Evolutionary conservation across 768 basidiomycete genomes (phyloP).

Genomic region (Panellus pusillus): DNA sequence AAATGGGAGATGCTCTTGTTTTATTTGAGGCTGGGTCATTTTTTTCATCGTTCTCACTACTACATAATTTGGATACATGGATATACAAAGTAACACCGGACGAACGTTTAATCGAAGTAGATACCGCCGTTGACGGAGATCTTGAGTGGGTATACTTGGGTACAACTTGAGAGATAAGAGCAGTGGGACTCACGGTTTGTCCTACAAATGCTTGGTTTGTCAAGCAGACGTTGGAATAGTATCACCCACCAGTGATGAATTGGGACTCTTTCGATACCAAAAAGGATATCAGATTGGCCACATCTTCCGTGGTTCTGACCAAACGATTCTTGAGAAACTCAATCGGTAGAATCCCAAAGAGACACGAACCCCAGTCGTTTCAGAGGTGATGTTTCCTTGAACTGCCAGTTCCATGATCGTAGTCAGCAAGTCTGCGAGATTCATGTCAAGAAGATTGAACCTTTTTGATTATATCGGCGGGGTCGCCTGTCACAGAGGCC

Average conservation of each 20-base stretch:
- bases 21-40: too few species aligned
- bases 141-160: neutral
- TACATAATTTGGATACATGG: too few species aligned
- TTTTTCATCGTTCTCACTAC: too few species aligned
- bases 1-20: too few species aligned
- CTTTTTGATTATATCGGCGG: slow-evolving; percentile 8
- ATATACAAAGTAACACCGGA: too few species aligned
- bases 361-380: neutral
- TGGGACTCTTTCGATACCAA: slow-evolving; percentile 29
- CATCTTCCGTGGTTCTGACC: slow-evolving; percentile 21
- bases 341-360: neutral
- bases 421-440: neutral
- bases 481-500: slow-evolving; percentile 5
- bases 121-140: slow-evolving; percentile 6
- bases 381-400: neutral
- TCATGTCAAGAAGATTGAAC: neutral
- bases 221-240: neutral
- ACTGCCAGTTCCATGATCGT: neutral
- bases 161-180: neutral
- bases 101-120: slow-evolving; percentile 1
- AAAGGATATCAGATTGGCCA: slow-evolving; percentile 32
- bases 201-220: neutral
- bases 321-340: neutral
- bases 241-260: slow-evolving; percentile 30
- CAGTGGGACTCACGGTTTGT: slow-evolving; percentile 3